Conservation (phyloP, 257 asterid genomes). For the Gentiana macrophylla region DNA sequence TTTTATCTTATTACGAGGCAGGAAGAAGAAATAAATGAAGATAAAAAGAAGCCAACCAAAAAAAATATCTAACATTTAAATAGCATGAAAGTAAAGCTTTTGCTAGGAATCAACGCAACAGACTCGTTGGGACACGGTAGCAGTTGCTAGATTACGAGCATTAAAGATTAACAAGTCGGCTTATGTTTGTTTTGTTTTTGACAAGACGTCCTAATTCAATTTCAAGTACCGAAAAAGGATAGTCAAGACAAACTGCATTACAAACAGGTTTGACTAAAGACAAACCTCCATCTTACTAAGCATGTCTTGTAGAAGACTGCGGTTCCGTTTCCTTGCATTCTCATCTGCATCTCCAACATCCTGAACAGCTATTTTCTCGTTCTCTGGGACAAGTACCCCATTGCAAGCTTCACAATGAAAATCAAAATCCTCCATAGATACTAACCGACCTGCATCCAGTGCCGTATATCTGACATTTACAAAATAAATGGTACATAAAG, state of each 20-base stretch:
- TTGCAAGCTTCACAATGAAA: slow-evolving; percentile 93
- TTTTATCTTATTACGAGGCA: neutral
- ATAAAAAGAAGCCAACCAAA: neutral
- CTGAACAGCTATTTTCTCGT: slow-evolving; percentile 69
- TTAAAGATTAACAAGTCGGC: too few species aligned
- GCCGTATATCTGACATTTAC: slow-evolving; percentile 59
- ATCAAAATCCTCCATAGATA: slow-evolving; percentile 59
- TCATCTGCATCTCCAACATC: slow-evolving; percentile 86
- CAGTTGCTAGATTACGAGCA: too few species aligned
- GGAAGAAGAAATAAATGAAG: neutral
- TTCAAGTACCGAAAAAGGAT: too few species aligned
- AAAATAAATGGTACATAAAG: slow-evolving; percentile 11
- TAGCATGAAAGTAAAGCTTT: too few species aligned
- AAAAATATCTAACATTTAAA: too few species aligned
- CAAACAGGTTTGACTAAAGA: slow-evolving; percentile 1
- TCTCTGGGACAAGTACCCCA: slow-evolving; percentile 72
- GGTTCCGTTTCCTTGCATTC: slow-evolving; percentile 75
- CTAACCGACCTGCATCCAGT: slow-evolving; percentile 67
- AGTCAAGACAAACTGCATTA: neutral
- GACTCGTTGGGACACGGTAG: too few species aligned
- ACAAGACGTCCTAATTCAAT: too few species aligned
- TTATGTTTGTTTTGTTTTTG: too few species aligned
- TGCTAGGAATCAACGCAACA: too few species aligned
- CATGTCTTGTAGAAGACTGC: slow-evolving; percentile 68
- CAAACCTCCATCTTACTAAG: slow-evolving; percentile 81